These are phyloP conservation scores for Lablab purpureus DNA, from an alignment of 306 rosid genomes.

Conservation along the genomic window DNA sequence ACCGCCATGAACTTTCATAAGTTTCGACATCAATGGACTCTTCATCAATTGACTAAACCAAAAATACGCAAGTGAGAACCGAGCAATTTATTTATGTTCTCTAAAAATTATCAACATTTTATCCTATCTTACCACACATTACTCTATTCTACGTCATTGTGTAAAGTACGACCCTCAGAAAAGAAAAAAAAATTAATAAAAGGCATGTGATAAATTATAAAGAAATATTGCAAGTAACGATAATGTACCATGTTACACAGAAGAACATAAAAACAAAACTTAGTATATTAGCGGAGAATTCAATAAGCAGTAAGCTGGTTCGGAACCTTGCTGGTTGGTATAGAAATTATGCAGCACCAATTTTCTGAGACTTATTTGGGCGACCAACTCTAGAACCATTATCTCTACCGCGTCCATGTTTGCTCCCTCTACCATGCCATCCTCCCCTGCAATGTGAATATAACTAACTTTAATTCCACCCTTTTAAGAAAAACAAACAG, in stretches of 20 bases:
- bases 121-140: neutral
- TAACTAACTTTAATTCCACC: neutral
- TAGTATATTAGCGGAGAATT: constrained; percentile 16
- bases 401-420: constrained; percentile 69
- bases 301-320: neutral
- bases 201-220: neutral
- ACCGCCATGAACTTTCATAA: neutral
- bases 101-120: neutral
- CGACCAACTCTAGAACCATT: constrained; percentile 57
- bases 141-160: neutral
- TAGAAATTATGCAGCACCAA: constrained; percentile 47
- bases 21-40: too few relatives aligned
- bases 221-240: neutral
- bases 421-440: constrained; percentile 70
- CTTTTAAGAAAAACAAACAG: neutral
- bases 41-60: too few relatives aligned
- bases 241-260: neutral
- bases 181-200: neutral
- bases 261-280: constrained; percentile 18
- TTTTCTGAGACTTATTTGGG: constrained; percentile 65
- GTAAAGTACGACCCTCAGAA: neutral
- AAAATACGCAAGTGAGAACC: neutral
- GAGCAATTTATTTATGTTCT: too few relatives aligned
- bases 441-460: constrained; percentile 71
- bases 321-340: neutral